phyloP scores from a whole-genome alignment of 164 flowering plant species.

The Piper betle region DNA sequence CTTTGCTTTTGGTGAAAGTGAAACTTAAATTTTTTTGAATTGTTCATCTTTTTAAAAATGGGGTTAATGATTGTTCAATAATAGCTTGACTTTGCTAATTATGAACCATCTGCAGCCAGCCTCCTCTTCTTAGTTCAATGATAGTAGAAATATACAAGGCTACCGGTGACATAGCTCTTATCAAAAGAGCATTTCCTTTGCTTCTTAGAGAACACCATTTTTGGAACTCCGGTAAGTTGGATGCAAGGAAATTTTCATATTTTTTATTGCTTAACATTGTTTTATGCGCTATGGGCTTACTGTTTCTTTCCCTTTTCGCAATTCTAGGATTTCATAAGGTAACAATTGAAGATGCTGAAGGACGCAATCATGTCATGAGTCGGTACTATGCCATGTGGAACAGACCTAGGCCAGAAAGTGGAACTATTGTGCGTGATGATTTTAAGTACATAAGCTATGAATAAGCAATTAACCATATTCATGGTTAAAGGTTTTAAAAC shows the following conservation, averaged over 20 bases:
- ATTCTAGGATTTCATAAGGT: constrained; percentile 54
- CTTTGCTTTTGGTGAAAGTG: neutral
- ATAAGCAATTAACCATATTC: neutral
- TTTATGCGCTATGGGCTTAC: no score
- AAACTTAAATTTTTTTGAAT: no score
- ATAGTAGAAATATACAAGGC: constrained; percentile 25
- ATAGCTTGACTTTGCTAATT: constrained; percentile 3
- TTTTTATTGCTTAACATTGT: no score
- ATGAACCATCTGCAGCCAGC: constrained; percentile 35
- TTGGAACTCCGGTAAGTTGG: constrained; percentile 36
- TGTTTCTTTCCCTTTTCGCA: neutral
- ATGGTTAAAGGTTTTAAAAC: neutral
- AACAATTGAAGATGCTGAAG: constrained; percentile 41
- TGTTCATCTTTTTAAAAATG: neutral
- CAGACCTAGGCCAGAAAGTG: constrained; percentile 83
- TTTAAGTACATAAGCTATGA: neutral
- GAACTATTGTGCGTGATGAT: constrained; percentile 41
- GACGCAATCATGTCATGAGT: constrained; percentile 33
- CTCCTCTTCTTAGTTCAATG: constrained; percentile 44
- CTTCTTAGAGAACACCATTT: constrained; percentile 32
- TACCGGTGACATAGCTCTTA: constrained; percentile 24
- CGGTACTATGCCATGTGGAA: constrained; percentile 94
- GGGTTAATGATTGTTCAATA: neutral
- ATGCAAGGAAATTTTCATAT: no score
- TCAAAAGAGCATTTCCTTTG: constrained; percentile 29